Evolutionary conservation across 192 early-diverging fungal genomes (phyloP).

Genomic region (Entomortierella parvispora): DNA sequence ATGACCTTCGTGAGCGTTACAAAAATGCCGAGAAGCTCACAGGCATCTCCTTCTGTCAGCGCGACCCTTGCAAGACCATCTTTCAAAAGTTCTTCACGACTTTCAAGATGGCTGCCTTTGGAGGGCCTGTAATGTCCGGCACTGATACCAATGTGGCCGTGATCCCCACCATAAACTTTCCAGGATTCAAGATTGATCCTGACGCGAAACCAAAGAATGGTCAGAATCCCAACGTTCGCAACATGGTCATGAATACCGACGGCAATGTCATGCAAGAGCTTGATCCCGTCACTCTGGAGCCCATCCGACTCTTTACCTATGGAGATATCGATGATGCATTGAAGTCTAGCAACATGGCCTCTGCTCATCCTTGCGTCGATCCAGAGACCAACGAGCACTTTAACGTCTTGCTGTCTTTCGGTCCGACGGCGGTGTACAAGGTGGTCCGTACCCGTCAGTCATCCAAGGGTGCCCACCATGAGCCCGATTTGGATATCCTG

Average conservation of each 20-base stretch:
- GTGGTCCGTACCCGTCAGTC: conserved; percentile 46
- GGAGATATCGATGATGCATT: conserved; percentile 41
- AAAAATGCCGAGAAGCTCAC: conserved; percentile 23
- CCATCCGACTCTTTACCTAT: conserved; percentile 38
- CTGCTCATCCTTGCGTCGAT: conserved; percentile 56
- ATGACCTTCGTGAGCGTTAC: conserved; percentile 32
- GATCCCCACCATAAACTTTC: conserved; percentile 21
- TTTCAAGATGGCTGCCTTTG: conserved; percentile 36
- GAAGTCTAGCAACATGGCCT: conserved; percentile 30
- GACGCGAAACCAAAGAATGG: neutral
- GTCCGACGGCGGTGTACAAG: conserved; percentile 47
- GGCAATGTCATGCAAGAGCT: conserved; percentile 52
- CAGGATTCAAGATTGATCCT: conserved; percentile 13
- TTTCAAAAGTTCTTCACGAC: conserved; percentile 54
- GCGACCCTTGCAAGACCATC: conserved; percentile 53
- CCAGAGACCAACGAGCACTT: conserved; percentile 48
- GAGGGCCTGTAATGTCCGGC: conserved; percentile 17
- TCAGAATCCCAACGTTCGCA: conserved; percentile 1
- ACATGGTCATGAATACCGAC: conserved; percentile 56
- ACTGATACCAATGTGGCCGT: conserved; percentile 27
- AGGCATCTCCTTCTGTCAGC: conserved; percentile 41
- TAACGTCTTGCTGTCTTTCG: conserved; percentile 43
- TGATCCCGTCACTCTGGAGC: conserved; percentile 56
- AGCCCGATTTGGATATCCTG: conserved; percentile 46
- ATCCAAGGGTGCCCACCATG: conserved; percentile 5